Evolutionary conservation across 208 protist genomes (phyloP).

Genomic region (Wallacemonas sp.): DNA sequence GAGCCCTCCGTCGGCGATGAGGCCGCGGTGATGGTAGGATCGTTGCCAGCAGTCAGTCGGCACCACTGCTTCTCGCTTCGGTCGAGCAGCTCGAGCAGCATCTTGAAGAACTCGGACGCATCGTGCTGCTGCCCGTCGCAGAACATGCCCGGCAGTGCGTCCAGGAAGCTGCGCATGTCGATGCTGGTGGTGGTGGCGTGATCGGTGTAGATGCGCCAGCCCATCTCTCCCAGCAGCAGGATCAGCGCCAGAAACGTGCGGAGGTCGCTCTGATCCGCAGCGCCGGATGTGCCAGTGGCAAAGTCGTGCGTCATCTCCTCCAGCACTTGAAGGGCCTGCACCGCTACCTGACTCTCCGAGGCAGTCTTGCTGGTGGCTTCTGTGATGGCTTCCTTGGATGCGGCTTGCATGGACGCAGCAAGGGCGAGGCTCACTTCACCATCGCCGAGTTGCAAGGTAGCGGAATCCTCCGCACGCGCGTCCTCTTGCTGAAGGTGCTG

Average conservation of each 20-base stretch:
- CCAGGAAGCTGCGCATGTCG: slow-evolving; percentile 23
- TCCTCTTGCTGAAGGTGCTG: neutral
- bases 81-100: slow-evolving; percentile 66
- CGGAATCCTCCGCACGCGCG: neutral
- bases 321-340: neutral
- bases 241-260: slow-evolving; percentile 27
- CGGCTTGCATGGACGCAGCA: no score
- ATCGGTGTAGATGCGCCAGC: slow-evolving; percentile 43
- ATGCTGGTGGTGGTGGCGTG: slow-evolving; percentile 29
- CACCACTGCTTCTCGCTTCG: slow-evolving; percentile 11
- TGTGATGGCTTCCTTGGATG: no score
- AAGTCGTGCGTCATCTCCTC: neutral
- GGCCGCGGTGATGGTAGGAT: neutral
- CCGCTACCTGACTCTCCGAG: neutral
- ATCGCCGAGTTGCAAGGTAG: neutral
- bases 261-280: neutral
- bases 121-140: slow-evolving; percentile 69
- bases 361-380: neutral
- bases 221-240: slow-evolving; percentile 49
- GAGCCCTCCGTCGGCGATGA: slow-evolving; percentile 2
- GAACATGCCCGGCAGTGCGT: slow-evolving; percentile 47
- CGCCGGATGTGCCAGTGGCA: neutral
- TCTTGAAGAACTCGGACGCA: slow-evolving; percentile 72
- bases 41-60: neutral
- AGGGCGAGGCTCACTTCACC: no score